Evolutionary conservation across 2,329 filamentous ascomycete genomes (phyloP).

Genomic region (Aspergillus brunneoviolaceus): DNA sequence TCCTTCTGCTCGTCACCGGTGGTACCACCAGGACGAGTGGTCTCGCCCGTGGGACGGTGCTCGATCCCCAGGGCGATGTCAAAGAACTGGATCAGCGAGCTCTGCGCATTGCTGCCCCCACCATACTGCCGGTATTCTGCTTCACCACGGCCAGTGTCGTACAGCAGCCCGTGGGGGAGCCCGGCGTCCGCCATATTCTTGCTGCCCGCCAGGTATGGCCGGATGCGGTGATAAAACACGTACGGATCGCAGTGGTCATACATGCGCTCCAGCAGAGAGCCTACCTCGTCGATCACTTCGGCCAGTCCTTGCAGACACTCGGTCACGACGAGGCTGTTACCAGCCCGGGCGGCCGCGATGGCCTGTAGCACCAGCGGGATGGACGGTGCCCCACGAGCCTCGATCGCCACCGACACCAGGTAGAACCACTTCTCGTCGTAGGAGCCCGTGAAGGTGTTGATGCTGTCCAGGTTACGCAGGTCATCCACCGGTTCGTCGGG

Average conservation of each 20-base stretch:
- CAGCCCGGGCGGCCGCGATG: slow-evolving; percentile 72
- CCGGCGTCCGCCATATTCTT: slow-evolving; percentile 98
- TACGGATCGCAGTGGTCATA: slow-evolving; percentile 93
- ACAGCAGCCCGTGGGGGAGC: slow-evolving; percentile 80
- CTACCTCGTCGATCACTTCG: slow-evolving; percentile 83
- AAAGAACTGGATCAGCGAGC: slow-evolving; percentile 95
- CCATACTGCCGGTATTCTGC: slow-evolving; percentile 78
- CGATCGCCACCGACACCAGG: slow-evolving; percentile 90
- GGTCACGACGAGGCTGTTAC: slow-evolving; percentile 70
- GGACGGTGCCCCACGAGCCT: slow-evolving; percentile 83
- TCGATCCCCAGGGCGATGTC: slow-evolving; percentile 87
- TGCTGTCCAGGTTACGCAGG: slow-evolving; percentile 81
- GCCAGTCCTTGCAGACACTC: slow-evolving; percentile 78
- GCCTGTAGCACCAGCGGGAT: slow-evolving; percentile 87
- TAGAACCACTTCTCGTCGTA: slow-evolving; percentile 99
- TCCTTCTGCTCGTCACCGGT: slow-evolving; percentile 37
- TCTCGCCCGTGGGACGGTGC: slow-evolving; percentile 84
- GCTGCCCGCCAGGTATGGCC: slow-evolving; percentile 92
- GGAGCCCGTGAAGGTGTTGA: slow-evolving; percentile 89
- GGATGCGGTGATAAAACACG: slow-evolving; percentile 92
- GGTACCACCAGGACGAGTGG: slow-evolving; percentile 39
- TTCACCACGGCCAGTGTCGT: slow-evolving; percentile 72
- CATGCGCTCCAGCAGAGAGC: slow-evolving; percentile 77
- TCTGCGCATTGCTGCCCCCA: slow-evolving; percentile 95
- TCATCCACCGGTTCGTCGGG: slow-evolving; percentile 75